Base-by-base conservation (phyloP, 2,329 filamentous ascomycete species). In the Alternaria sp. region DNA sequence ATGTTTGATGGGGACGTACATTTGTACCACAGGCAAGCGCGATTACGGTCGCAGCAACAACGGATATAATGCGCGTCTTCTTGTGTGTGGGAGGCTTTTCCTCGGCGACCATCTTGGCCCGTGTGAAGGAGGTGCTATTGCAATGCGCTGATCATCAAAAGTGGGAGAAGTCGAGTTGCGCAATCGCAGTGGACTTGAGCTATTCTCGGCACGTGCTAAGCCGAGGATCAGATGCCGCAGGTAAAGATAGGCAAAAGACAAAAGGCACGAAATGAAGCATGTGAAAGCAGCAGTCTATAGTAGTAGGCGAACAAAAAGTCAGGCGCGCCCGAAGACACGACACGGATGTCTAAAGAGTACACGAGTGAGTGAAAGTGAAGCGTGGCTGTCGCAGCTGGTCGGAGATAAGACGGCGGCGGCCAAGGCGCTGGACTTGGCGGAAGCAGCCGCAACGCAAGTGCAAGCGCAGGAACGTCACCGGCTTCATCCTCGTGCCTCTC, bases 1-100 rank as follows among this genome's bases (percentile, higher is more conserved):
- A 26, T 49, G 8, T 37, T 17, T 33, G 41, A 33, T 6, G 37
- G 54, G 45, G 9, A 79, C 87, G 72, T 80, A 96, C 93, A 78
- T 97, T 97, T 63, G 93, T 96, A 61, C 95, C 95, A 77, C 93
- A 97, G 60, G 93, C 92, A 58, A 98, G 83, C 14, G 93, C 88
- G 62, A 97, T 92, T 63, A 88, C 77, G 14, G 93, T 97, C 28
- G 92, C 93, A 49, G 93, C 93, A 57, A 93, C 81, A 69, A 93
- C 94, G 65, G 94, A 93, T 56, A 95, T 79, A 53, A 96, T 83
- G 68, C 93, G 90, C 62, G 88, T 88, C 71, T 83, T 85, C 64
- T 84, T 82, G 66, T 86, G 80, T 48, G 82, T 78, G 33, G 77
- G 79, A 65, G 62, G 62, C 54, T 70, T 63, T 53, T 71, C 67